Base-by-base conservation (phyloP, 306 rosid species). In the Spatholobus suberectus region DNA sequence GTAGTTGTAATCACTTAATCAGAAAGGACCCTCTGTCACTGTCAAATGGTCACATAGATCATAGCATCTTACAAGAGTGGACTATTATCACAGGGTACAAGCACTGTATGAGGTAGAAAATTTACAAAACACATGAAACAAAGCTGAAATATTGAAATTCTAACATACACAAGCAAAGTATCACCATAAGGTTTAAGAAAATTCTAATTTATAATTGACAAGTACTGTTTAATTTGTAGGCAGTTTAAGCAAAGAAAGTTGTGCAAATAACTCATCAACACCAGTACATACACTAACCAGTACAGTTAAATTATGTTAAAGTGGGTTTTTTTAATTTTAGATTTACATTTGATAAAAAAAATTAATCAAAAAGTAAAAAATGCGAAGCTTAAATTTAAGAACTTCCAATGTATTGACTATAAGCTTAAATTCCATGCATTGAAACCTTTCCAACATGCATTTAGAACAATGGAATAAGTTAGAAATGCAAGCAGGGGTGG, bases 381-480 rank as follows among this genome's bases (percentile, higher is more conserved):
- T 57, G 69, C 82, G 3, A 29, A 57, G 69, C 20, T 69, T 47
- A 49, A 76, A 72, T 66, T 78, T 29, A 68, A 15, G 12, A 66
- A 13, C 62, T 76, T 71, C 66, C 21, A 46, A 27, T 37, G 43
- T 62, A 73, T 44, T 34, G 13, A 44, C 34, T 62, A 24, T 18
- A 15, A 51, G 23, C 26, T 51, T 85, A 52, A 82, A 69, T 34
- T 49, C 51, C 70, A 58, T 37, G 15, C 47, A 76, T 55, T 68
- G 32, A 83, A 77, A 81, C 43, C 57, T 79, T 43, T 76, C 24
- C 29, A 75, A 77, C 57, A 73, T 26, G 23, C 84, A 68, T 21
- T 37, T 5, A 75, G 43, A 65, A 79, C 21, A 81, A 8, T 5
- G 62, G 32, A 87, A 70, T 20, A 73, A 62, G 32, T n/a, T 11